Base-by-base conservation (phyloP, 108 stramenopile species). In the Skeletonema costatum region DNA sequence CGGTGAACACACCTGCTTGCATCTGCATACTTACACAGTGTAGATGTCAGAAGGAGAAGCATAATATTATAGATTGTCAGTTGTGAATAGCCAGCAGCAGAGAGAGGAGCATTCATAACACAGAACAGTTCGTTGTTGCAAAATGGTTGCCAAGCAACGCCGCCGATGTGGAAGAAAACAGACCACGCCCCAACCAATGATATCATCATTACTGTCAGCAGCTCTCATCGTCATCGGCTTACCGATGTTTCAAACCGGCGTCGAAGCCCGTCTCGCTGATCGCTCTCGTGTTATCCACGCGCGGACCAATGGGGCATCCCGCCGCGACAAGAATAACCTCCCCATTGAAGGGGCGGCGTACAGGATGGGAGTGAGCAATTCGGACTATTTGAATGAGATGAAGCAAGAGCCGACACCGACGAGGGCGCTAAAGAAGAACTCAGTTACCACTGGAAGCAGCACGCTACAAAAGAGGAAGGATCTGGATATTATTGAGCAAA, bases 221-320 rank as follows among this genome's bases (percentile, higher is more conserved):
- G 51, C 21, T 25, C 51, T 53, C 51, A 21, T 53, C 19, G 21
- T 53, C 51, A 5, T 53, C 51, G 51, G 51, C 3, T 0, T 21
- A 25, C 51, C 17, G 4, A 53, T 14, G 14, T 21, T 21, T 21
- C 51, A 53, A 53, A 21, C 0, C 19, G 51, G 51, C 14, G 62
- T 41, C 32, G 21, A 87, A 32, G 86, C 80, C 16, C 90, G 89
- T 39, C 69, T 94, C n/a, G 91, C 93, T 29, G 93, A 94, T 88
- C 91, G 93, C 5, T 92, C 93, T 4, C 86, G 93, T 64, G 67
- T 94, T 19, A 90, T 94, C 0, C 83, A 90, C 69, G 86, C 84
- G 30, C 80, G 91, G 51, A 25, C 51, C 17, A 53, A 53, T 25
- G 51, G 51, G n/a, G 90, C 87, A 25, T 36, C 46, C 4, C 33